phyloP scores from a whole-genome alignment of 179 eudicot genomes.

The Silene noctiflora region DNA sequence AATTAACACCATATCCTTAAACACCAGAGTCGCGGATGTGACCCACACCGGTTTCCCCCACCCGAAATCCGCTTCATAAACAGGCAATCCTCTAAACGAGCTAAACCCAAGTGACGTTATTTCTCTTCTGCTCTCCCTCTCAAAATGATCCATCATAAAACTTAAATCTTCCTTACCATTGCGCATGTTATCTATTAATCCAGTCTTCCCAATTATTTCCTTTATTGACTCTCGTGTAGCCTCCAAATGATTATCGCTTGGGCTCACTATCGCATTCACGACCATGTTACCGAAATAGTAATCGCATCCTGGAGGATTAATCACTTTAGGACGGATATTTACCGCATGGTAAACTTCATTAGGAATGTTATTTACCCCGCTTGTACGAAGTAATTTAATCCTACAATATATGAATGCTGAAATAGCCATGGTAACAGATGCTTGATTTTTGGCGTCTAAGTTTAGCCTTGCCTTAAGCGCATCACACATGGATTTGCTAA shows the following conservation, averaged over 20 bases:
- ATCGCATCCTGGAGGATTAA: neutral
- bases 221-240: slow-evolving; percentile 4
- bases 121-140: slow-evolving; percentile 20
- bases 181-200: slow-evolving; percentile 5
- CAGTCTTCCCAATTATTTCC: neutral
- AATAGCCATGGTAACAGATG: slow-evolving; percentile 25
- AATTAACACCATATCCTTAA: slow-evolving; percentile 19
- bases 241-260: neutral
- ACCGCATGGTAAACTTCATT: slow-evolving; percentile 18
- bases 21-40: slow-evolving; percentile 20
- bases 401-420: slow-evolving; percentile 39
- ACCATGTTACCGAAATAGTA: slow-evolving; percentile 32
- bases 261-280: slow-evolving; percentile 14
- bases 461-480: slow-evolving; percentile 20
- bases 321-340: slow-evolving; percentile 21
- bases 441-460: neutral
- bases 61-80: slow-evolving; percentile 44
- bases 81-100: slow-evolving; percentile 32
- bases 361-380: neutral
- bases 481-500: slow-evolving; percentile 21
- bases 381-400: slow-evolving; percentile 7
- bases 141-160: slow-evolving; percentile 11
- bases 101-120: slow-evolving; percentile 28
- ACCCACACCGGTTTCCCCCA: slow-evolving; percentile 48
- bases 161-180: slow-evolving; percentile 28